These are phyloP conservation scores for Colletotrichum horii DNA, from an alignment of 2,329 filamentous ascomycete species.

Conservation along the genomic window DNA sequence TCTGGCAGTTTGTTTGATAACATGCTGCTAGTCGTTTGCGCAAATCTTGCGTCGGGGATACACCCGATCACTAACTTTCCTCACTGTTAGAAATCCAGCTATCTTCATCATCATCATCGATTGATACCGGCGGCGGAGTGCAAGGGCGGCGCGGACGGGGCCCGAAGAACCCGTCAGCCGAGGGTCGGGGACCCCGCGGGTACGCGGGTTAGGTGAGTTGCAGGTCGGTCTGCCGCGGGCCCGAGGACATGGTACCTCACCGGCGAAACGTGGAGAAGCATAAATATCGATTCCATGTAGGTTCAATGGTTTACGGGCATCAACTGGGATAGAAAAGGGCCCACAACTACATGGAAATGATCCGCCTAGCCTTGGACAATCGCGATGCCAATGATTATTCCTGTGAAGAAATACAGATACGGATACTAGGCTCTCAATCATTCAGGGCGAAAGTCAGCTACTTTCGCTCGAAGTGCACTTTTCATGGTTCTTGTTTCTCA, in stretches of 20 bases:
- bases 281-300: fast-evolving
- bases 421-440: no score
- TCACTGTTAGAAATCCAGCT: neutral
- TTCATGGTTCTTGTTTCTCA: no score
- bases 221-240: neutral
- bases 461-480: no score
- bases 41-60: neutral
- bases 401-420: no score
- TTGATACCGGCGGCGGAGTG: no score
- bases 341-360: fast-evolving
- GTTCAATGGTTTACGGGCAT: neutral
- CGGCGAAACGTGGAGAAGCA: neutral
- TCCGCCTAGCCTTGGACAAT: neutral
- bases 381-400: neutral
- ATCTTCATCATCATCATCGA: neutral
- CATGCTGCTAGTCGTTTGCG: neutral
- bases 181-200: neutral
- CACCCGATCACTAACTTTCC: neutral
- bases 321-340: neutral
- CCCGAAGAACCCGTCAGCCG: neutral
- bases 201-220: neutral
- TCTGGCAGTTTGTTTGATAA: neutral
- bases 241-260: neutral
- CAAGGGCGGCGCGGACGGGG: neutral
- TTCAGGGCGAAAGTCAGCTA: no score